Conservation (phyloP, 495 filamentous ascomycete genomes). For the Corynascus novoguineensis region DNA sequence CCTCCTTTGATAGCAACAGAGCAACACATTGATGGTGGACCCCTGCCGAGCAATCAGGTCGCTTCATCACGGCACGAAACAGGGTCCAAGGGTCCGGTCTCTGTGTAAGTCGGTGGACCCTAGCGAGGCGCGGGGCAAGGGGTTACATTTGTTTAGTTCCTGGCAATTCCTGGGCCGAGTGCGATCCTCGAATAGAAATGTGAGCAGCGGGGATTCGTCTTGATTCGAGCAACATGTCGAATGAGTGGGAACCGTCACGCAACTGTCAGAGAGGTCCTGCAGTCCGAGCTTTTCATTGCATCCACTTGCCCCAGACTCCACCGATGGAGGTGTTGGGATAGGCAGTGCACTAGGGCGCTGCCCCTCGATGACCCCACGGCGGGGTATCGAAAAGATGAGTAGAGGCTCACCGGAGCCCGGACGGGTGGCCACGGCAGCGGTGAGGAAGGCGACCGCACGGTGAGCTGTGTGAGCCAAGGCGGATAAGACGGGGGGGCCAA, state of each 20-base stretch:
- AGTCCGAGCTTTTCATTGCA: background rate
- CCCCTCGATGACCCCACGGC: background rate
- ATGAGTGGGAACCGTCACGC: background rate
- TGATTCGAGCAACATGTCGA: background rate
- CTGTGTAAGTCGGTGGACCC: conserved; percentile 14
- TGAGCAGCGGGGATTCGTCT: background rate
- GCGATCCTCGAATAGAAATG: background rate
- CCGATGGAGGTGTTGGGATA: background rate
- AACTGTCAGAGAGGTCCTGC: background rate
- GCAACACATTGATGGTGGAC: conserved; percentile 8
- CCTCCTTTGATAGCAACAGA: background rate
- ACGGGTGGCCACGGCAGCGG: background rate
- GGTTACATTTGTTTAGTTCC: background rate
- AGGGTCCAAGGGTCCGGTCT: conserved; percentile 13
- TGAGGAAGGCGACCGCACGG: background rate
- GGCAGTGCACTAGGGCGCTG: background rate
- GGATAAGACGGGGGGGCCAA: background rate
- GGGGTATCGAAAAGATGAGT: no score
- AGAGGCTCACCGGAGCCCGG: background rate
- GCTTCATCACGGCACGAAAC: conserved; percentile 4
- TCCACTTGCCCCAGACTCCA: conserved; percentile 2
- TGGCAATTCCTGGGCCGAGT: conserved; percentile 1
- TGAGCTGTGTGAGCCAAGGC: conserved; percentile 3
- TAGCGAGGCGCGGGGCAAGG: conserved; percentile 8
- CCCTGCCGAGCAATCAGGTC: conserved; percentile 9